phyloP scores from a whole-genome alignment of 2,329 filamentous ascomycete species.

The Aspergillus sergii region DNA sequence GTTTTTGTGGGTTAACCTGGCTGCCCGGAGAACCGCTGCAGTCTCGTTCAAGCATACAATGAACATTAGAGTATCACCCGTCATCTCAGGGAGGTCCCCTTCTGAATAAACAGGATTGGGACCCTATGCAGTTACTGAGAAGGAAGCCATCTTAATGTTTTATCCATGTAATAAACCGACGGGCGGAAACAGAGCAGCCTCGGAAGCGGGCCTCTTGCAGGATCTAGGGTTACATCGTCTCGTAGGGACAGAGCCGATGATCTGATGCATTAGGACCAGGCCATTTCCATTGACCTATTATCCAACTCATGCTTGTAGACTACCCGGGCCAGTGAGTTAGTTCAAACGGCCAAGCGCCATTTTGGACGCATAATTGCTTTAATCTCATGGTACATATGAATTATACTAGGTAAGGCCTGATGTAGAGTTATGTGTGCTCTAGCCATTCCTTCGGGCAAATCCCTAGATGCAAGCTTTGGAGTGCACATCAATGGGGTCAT shows the following conservation, averaged over 20 bases:
- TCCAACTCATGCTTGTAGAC: neutral
- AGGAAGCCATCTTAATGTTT: neutral
- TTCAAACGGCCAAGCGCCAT: no score
- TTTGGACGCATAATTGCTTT: no score
- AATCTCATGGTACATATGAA: no score
- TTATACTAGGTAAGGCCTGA: no score
- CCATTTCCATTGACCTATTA: neutral
- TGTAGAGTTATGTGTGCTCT: neutral
- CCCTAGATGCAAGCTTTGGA: neutral
- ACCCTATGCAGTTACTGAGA: neutral
- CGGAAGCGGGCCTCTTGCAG: neutral
- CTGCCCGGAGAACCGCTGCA: neutral
- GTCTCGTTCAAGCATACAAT: neutral
- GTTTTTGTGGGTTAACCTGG: neutral
- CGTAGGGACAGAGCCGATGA: neutral
- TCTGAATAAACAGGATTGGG: no score
- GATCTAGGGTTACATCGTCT: neutral
- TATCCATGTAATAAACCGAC: rapidly evolving
- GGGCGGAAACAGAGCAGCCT: neutral
- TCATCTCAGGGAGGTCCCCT: neutral
- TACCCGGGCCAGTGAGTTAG: neutral
- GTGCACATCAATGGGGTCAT: neutral
- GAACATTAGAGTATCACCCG: neutral
- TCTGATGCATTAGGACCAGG: neutral
- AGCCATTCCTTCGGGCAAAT: neutral